Conservation (phyloP, 148 eudicot species). For the Arbutus unedo region DNA sequence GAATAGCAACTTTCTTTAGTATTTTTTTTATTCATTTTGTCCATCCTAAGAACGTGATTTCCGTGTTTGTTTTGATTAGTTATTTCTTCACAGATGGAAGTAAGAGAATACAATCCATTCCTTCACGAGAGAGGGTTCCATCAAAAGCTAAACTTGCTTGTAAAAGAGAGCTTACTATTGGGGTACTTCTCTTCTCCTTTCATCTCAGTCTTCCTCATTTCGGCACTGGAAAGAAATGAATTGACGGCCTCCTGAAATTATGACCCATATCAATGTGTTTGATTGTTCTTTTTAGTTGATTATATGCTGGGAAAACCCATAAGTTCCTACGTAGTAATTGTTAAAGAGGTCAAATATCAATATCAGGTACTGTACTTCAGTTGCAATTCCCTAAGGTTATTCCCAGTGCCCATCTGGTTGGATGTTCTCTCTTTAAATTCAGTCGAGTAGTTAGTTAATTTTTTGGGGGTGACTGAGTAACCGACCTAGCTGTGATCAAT, state of each 20-base stretch:
- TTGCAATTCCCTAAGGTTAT: background rate
- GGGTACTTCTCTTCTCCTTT: conserved; percentile 42
- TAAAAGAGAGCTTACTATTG: conserved; percentile 55
- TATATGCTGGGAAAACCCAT: background rate
- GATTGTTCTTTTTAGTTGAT: background rate
- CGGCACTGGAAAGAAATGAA: background rate
- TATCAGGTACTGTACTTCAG: background rate
- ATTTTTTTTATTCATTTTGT: background rate
- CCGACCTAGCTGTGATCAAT: too few relatives aligned
- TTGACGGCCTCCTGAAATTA: background rate
- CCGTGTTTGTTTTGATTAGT: background rate
- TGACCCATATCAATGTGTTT: background rate
- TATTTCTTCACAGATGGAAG: conserved; percentile 50
- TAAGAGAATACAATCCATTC: conserved; percentile 66
- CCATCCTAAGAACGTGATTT: background rate
- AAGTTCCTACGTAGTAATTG: background rate
- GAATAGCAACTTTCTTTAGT: background rate
- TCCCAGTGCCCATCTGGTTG: background rate
- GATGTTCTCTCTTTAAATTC: background rate
- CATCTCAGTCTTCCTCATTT: background rate
- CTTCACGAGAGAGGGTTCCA: conserved; percentile 76
- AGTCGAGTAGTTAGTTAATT: background rate
- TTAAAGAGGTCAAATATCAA: background rate
- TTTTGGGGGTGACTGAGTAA: too few relatives aligned
- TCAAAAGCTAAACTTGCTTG: conserved; percentile 59